Evolutionary conservation across 2,329 filamentous ascomycete species (phyloP).

Genomic region (Magnaporthiopsis rhizophila): DNA sequence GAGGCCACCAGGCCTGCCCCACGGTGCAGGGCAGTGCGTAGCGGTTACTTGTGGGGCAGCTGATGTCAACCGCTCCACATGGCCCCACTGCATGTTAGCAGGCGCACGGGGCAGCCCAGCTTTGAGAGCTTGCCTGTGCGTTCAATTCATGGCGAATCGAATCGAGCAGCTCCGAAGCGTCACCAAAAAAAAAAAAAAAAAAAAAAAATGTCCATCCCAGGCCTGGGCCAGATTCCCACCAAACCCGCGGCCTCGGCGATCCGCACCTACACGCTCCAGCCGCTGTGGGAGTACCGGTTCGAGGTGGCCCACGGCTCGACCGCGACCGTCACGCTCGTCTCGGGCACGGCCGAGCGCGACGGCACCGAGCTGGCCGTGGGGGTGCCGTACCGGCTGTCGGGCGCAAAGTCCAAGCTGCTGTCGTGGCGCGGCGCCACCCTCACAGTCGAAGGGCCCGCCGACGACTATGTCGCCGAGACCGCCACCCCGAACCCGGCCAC

Average conservation of each 20-base stretch:
- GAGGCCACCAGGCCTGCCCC: not conserved
- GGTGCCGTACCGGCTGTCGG: conserved; percentile 71
- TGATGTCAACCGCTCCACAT: not conserved
- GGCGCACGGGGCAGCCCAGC: too few relatives aligned
- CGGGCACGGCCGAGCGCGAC: conserved; percentile 85
- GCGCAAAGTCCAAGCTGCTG: conserved; percentile 78
- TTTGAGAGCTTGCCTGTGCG: too few relatives aligned
- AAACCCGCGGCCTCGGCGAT: conserved; percentile 31
- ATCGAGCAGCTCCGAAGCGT: not conserved
- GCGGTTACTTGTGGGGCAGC: too few relatives aligned
- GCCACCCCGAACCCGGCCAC: conserved; percentile 35
- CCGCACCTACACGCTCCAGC: conserved; percentile 44
- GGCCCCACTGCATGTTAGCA: not conserved
- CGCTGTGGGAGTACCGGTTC: conserved; percentile 72
- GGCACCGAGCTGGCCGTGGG: conserved; percentile 84
- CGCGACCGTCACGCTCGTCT: conserved; percentile 53
- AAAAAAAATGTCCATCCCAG: conserved; percentile 60
- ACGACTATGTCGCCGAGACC: conserved; percentile 53
- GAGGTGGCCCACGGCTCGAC: conserved; percentile 48
- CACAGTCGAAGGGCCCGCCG: conserved; percentile 59
- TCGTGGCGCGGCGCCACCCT: conserved; percentile 88
- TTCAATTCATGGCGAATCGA: not conserved
- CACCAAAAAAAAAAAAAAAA: too few relatives aligned
- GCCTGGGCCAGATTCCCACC: conserved; percentile 57
- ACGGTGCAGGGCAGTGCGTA: not conserved